phyloP scores from a whole-genome alignment of 2,329 filamentous ascomycete species.

The Alternaria hordeiaustralica region DNA sequence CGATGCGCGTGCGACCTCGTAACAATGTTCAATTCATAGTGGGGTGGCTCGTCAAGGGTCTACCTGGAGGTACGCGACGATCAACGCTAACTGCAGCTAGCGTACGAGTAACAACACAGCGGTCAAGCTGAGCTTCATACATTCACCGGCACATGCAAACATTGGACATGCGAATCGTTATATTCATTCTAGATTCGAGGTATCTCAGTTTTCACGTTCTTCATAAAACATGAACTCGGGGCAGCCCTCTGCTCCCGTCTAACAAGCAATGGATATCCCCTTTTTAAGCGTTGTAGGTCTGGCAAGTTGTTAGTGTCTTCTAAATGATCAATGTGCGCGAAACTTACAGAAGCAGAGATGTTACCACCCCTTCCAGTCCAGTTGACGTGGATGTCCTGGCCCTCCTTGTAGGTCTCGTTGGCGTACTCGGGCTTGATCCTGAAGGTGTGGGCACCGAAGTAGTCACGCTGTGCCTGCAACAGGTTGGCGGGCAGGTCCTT shows the following conservation, averaged over 20 bases:
- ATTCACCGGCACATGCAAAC: background rate
- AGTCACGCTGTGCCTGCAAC: constrained; percentile 98
- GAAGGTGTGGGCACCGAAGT: constrained; percentile 79
- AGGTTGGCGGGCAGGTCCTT: constrained; percentile 98
- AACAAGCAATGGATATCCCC: constrained; percentile 20
- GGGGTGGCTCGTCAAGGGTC: constrained; percentile 10
- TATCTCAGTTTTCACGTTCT: constrained; percentile 22
- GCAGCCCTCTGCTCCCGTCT: constrained; percentile 22
- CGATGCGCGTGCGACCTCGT: background rate
- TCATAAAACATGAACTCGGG: constrained; percentile 5
- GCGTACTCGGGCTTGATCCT: constrained; percentile 60
- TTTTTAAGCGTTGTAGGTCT: constrained; percentile 87
- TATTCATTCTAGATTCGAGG: constrained; percentile 32
- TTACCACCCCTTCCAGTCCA: constrained; percentile 99
- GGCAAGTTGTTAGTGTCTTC: background rate
- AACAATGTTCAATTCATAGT: constrained; percentile 2
- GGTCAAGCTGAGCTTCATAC: background rate
- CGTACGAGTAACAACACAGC: constrained; percentile 4
- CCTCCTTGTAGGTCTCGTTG: constrained; percentile 78
- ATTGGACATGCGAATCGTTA: constrained; percentile 22
- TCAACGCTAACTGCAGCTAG: constrained; percentile 11
- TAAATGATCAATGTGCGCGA: background rate
- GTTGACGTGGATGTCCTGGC: constrained; percentile 97
- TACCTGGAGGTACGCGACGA: background rate
- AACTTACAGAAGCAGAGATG: constrained; percentile 76